phyloP scores from a whole-genome alignment of 2,329 filamentous ascomycete species.

The Talaromyces rugulosus region DNA sequence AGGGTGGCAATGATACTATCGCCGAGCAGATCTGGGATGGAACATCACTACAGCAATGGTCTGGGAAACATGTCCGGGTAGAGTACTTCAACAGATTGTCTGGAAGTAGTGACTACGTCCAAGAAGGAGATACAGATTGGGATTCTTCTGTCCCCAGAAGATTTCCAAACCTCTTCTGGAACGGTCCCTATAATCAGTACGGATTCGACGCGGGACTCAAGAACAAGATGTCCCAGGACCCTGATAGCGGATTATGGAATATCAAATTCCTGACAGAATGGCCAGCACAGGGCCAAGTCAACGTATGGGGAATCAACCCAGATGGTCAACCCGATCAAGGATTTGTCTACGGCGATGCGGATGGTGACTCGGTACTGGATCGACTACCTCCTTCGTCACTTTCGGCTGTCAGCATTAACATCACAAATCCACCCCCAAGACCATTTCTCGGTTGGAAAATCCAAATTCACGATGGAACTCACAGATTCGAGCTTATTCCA shows the following conservation, averaged over 20 bases:
- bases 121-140: conserved; percentile 53
- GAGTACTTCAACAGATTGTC: conserved; percentile 60
- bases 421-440: conserved; percentile 51
- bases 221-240: conserved; percentile 49
- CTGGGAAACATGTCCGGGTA: conserved; percentile 58
- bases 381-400: conserved; percentile 58
- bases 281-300: conserved; percentile 59
- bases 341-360: conserved; percentile 58
- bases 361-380: conserved; percentile 58
- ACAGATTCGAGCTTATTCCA: conserved; percentile 51
- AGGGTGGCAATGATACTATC: conserved; percentile 48
- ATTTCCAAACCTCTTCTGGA: conserved; percentile 60
- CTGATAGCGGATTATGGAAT: conserved; percentile 50
- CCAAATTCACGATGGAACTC: conserved; percentile 51
- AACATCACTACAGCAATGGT: conserved; percentile 55
- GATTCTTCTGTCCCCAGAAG: conserved; percentile 42
- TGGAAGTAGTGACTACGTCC: conserved; percentile 57
- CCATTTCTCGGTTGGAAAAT: conserved; percentile 56
- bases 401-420: conserved; percentile 54
- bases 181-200: conserved; percentile 61
- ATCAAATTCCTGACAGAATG: conserved; percentile 61
- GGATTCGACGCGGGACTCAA: conserved; percentile 59
- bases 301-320: conserved; percentile 64
- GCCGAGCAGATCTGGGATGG: conserved; percentile 53
- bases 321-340: conserved; percentile 59